Evolutionary conservation across 1,139 yeast species (phyloP), one percentile per base, ranked within the genome.

Genomic region (Taphrina betulina): DNA sequence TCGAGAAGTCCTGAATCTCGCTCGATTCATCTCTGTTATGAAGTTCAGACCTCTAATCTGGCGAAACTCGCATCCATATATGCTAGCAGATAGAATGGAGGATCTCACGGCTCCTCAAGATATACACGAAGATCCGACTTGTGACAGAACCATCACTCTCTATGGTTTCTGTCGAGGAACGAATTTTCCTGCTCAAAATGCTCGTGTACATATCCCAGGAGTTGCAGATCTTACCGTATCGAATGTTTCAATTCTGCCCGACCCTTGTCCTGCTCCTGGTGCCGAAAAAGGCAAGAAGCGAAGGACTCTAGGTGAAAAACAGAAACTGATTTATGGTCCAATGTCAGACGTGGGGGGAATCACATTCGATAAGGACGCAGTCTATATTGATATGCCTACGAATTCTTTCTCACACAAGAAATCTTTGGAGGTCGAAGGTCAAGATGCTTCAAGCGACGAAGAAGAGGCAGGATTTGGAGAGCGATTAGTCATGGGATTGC

Each of bases 271-370:
- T 41, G 92, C 98, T 0, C 99, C 99, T 2, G 96, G 89, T 63
- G 95, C 86, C 50, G 80, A 80, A 8, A 89, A 88, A 10, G 68
- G 70, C 60, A 66, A 78, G 56, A 79, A 83, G 67, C 80, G 96
- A 69, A 79, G 97, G 65, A 85, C 88, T 68, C 79, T 94, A 57
- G 97, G 92, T 64, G 98, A 94, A 67, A 87, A 85, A 64, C 95
- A 87, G 68, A 92, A 90, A 70, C 82, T 89, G 63, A 89, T 94
- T 1, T 94, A 94, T 69, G 99, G 98, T 0, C 99, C 99, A 55
- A 92, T 94, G 98, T 87, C 96, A 51, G 97, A 94, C 71, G 96
- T 92, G 23, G 97, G 97, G 57, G 99, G 99, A 67, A 95, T 94
- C 33, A 75, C 92, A 61, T 89, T 94, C 60, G 99, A 94, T 72